Base-by-base conservation (phyloP, 1,284 basidiomycete genomes). In the Violaceomyces palustris region DNA sequence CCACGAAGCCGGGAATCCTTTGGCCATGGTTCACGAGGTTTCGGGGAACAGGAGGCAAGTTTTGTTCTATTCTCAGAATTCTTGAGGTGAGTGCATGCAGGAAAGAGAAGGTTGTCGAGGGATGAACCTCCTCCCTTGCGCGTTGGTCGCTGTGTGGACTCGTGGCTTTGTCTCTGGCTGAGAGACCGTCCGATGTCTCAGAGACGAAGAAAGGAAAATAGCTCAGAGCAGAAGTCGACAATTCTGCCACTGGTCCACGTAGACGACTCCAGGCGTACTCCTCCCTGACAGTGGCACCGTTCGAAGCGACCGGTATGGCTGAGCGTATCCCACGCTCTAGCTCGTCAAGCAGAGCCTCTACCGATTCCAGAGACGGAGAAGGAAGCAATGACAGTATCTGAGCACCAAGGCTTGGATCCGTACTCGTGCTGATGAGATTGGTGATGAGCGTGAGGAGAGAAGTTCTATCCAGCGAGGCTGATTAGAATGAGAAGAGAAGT, bases 261-360 rank as follows among this genome's bases (percentile, higher is more conserved):
- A 69, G 35, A 5, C 68, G 51, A 12, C 54, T 53, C 64, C 67
- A 69, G 1, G 61, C 55, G 38, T 67, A 71, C 33, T 65, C 62
- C 17, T 64, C 61, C 17, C 67, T 47, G 7, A 55, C 45, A 1
- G 37, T 44, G 15, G 33, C 51, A 1, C 51, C 39, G 26, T 28
- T 41, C 0, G 47, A 35, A 6, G 53, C 44, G 17, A 55, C 45
- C 14, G 62, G 65, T 2, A 67, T 49, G n/a, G 57, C 50, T 8
- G 55, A 42, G 3, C 60, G 51, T 11, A 60, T 51, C n/a, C 45
- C 38, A 31, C 56, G 60, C 32, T 64, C 59, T 4, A 51, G 31
- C 39, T 64, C 62, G 28, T 64, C 62, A 9, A 64, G 31, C 15
- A 60, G 50, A 24, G 38, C 25, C 27, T 64, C 62, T 30, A 64